Evolutionary conservation across 345 rosid genomes (phyloP).

Genomic region (Carallia pectinifolia): DNA sequence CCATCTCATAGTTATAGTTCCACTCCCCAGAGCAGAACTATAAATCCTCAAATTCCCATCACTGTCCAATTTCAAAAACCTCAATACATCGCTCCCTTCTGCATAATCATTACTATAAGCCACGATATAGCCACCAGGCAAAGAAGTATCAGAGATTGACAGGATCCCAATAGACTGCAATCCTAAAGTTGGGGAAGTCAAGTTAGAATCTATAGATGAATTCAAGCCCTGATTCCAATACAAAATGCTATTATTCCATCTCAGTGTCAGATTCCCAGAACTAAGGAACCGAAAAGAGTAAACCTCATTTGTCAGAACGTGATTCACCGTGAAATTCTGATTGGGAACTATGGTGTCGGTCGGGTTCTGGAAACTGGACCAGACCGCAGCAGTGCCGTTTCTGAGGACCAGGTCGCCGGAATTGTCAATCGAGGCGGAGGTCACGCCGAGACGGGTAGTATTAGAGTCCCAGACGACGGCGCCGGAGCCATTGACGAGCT

Average conservation of each 20-base stretch:
- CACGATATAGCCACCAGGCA: conserved; percentile 20
- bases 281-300: conserved; percentile 43
- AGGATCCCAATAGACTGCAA: conserved; percentile 47
- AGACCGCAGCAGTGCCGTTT: conserved; percentile 19
- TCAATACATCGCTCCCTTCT: conserved; percentile 45
- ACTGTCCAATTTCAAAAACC: conserved; percentile 52
- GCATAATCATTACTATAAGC: conserved; percentile 59
- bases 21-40: conserved; percentile 36
- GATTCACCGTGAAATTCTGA: conserved; percentile 40
- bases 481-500: conserved; percentile 59
- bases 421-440: conserved; percentile 52
- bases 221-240: conserved; percentile 55
- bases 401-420: conserved; percentile 45
- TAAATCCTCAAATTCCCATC: conserved; percentile 70
- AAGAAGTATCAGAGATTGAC: conserved; percentile 37
- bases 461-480: conserved; percentile 51
- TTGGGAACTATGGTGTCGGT: conserved; percentile 43
- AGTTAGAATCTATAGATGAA: conserved; percentile 39
- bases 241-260: conserved; percentile 43
- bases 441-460: conserved; percentile 38
- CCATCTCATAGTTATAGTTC: conserved; percentile 36
- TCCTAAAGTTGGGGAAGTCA: conserved; percentile 44
- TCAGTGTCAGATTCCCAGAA: conserved; percentile 47
- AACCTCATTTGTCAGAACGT: conserved; percentile 39
- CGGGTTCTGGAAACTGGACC: conserved; percentile 68